Conservation (phyloP, 305 asterid species). For the Fraxinus paxiana region DNA sequence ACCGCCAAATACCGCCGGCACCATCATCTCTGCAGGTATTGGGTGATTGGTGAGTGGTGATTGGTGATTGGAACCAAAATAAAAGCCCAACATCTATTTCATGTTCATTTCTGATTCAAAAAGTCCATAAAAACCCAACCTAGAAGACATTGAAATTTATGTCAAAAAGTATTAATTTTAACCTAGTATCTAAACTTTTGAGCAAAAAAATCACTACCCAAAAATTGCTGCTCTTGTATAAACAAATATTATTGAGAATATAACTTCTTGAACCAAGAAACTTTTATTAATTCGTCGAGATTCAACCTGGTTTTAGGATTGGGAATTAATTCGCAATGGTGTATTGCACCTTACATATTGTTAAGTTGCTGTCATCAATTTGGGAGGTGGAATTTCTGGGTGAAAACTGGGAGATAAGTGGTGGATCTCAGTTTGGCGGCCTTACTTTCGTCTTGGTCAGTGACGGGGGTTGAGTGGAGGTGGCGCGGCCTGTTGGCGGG, state of each 20-base stretch:
- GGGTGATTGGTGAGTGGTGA: not conserved
- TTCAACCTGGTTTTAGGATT: not conserved
- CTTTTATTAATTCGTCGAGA: not conserved
- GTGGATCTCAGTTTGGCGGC: not conserved
- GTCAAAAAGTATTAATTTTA: not conserved
- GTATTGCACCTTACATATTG: not conserved
- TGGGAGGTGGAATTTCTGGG: not conserved
- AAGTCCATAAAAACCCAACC: not conserved
- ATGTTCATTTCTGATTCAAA: not conserved
- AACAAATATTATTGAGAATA: not conserved
- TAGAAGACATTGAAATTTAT: not conserved
- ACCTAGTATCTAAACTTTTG: not conserved
- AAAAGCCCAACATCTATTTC: not conserved
- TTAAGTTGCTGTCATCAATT: not conserved
- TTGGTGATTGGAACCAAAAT: not conserved
- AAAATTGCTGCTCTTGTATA: not conserved
- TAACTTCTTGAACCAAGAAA: not conserved
- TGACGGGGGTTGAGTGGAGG: not conserved
- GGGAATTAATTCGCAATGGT: not conserved
- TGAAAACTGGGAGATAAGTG: not conserved
- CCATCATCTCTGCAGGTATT: not conserved
- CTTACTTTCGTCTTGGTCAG: not conserved
- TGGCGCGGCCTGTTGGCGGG: not conserved
- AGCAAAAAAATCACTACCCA: not conserved
- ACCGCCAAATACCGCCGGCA: not conserved